These are phyloP conservation scores for Tribonema minus DNA, from an alignment of 108 stramenopile genomes.

Conservation along the genomic window DNA sequence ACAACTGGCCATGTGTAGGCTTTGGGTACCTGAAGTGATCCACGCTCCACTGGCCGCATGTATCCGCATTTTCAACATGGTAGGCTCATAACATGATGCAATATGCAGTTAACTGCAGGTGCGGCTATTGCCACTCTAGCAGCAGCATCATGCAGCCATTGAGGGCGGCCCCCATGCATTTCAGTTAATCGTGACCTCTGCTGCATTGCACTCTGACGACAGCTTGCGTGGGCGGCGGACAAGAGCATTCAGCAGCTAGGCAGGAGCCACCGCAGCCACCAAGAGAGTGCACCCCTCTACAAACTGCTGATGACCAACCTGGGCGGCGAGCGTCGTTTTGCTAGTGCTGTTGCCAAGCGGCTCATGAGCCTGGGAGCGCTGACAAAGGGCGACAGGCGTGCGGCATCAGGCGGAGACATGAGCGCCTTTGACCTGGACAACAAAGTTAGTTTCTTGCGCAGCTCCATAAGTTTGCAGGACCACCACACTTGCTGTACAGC, in stretches of 20 bases:
- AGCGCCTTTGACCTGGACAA: constrained; percentile 32
- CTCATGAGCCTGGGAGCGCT: constrained; percentile 73
- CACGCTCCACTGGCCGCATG: too few species aligned
- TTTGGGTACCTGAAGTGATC: too few species aligned
- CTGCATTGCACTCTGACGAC: neutral
- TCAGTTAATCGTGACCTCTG: neutral
- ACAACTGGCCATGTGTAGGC: too few species aligned
- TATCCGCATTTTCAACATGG: too few species aligned
- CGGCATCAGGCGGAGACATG: constrained; percentile 25
- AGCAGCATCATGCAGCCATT: too few species aligned
- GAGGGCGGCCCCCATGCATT: too few species aligned
- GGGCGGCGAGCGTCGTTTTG: constrained; percentile 76
- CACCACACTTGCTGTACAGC: too few species aligned
- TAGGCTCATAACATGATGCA: too few species aligned
- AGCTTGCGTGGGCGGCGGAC: neutral
- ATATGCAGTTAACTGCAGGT: too few species aligned
- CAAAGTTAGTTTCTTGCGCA: too few species aligned
- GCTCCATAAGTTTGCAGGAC: too few species aligned
- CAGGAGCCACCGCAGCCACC: constrained; percentile 66
- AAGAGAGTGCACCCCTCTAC: constrained; percentile 17
- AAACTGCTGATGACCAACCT: constrained; percentile 30
- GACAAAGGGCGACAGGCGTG: constrained; percentile 60
- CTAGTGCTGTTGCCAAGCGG: constrained; percentile 72
- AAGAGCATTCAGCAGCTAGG: constrained; percentile 71
- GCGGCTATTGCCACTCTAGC: too few species aligned